A percentile compares a stretch with the other conserved stretches of the same genome.
phyloP scores from a whole-genome alignment of 768 basidiomycete genomes.

The Leccinellum luteum region DNA sequence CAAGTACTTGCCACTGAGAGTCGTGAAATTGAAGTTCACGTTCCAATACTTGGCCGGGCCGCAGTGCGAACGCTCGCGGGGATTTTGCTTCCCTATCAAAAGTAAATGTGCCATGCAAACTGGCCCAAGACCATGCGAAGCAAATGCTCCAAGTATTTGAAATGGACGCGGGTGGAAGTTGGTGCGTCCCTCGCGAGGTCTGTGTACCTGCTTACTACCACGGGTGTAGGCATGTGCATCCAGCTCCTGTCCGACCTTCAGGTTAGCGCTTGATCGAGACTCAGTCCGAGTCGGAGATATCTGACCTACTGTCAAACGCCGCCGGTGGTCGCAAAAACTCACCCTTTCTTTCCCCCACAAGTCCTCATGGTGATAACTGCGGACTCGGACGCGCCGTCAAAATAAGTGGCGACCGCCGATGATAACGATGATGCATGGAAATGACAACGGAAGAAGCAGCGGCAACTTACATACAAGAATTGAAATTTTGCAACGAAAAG shows the following conservation, averaged over 20 bases:
- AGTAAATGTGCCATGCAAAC: not conserved
- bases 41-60: not conserved
- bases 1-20: not conserved
- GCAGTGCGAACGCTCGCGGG: slow-evolving; percentile 12
- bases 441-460: slow-evolving; percentile 9
- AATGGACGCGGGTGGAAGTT: not conserved
- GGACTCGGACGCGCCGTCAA: not conserved
- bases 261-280: not conserved
- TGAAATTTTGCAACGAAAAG: slow-evolving; percentile 1
- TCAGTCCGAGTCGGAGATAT: not conserved
- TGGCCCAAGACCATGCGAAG: not conserved
- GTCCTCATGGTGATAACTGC: not conserved
- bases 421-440: not conserved
- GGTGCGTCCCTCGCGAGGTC: not conserved
- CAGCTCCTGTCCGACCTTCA: not conserved
- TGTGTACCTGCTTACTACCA: not conserved
- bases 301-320: not conserved
- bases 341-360: not conserved
- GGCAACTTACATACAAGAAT: slow-evolving; percentile 3
- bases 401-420: slow-evolving; percentile 2
- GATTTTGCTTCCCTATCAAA: not conserved
- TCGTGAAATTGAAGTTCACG: not conserved
- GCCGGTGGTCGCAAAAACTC: not conserved
- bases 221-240: not conserved
- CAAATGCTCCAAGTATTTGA: not conserved